phyloP scores from a whole-genome alignment of 2,329 filamentous ascomycete species.

The Bipolaris sorokiniana region DNA sequence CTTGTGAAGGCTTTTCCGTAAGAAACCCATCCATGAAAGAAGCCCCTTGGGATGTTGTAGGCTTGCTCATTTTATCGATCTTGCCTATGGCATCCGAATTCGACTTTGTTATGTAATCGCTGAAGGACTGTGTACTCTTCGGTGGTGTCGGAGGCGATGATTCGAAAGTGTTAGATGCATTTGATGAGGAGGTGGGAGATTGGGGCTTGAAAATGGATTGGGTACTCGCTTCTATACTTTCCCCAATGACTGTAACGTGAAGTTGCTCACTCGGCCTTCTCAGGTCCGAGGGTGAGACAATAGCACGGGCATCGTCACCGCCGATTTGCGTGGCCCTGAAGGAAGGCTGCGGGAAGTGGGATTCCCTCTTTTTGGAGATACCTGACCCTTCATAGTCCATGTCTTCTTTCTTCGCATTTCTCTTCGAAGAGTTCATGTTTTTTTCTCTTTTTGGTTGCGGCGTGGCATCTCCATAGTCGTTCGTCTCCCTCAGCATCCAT shows the following conservation, averaged over 20 bases:
- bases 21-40: constrained; percentile 37
- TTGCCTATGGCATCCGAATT: not conserved
- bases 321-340: constrained; percentile 25
- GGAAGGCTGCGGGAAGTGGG: constrained; percentile 23
- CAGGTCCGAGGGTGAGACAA: constrained; percentile 43
- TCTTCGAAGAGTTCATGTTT: not conserved
- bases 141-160: constrained; percentile 2
- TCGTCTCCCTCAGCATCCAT: constrained; percentile 42
- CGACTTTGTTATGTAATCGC: not conserved
- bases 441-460: not conserved
- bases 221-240: not conserved
- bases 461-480: constrained; percentile 2
- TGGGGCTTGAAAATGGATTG: not conserved
- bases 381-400: constrained; percentile 3
- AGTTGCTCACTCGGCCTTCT: constrained; percentile 33
- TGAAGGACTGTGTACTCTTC: constrained; percentile 5
- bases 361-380: constrained; percentile 1
- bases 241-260: constrained; percentile 10
- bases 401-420: constrained; percentile 26
- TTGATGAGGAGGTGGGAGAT: not conserved
- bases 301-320: constrained; percentile 25
- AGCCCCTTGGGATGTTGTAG: constrained; percentile 14
- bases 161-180: not conserved
- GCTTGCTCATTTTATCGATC: constrained; percentile 5
- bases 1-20: constrained; percentile 12